Evolutionary conservation across 2,329 filamentous ascomycete species (phyloP), one percentile per base, ranked within the genome.

Genomic region (Chrysoporthe austroafricana): DNA sequence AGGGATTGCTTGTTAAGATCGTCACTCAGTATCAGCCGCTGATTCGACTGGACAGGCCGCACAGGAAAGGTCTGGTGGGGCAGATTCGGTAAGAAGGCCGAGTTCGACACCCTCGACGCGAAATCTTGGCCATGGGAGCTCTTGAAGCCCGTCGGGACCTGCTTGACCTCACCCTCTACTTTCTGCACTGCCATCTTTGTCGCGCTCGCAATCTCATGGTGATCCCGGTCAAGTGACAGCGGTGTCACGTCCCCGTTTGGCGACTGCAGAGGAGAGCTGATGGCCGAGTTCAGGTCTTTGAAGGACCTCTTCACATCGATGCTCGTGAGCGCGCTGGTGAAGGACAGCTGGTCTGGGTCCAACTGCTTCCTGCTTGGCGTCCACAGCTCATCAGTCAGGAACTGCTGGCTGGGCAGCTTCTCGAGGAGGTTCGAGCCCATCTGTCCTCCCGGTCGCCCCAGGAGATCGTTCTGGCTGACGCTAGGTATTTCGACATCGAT

Each of bases 291-390:
- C 9, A 64, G 52, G 21, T 69, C 62, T n/a, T 62, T 66, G 64
- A 65, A 63, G 11, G 54, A 68, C 11, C 57, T 71, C 50, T 64
- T 67, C 34, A 68, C 64, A 9, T 63, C 59, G 14, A 73, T 36
- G 2, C 65, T 73, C n/a, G 71, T 75, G n/a, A 74, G 70, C 65
- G 66, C 63, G 58, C 66, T 69, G 16, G 66, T 70, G 50, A 72
- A 73, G 4, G 73, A 75, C 57, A 67, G 67, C 0, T 71, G 66
- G 43, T 77, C 76, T 16, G 72, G 64, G 56, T 77, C 75, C 8
- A 70, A 69, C 2, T 74, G 70, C 26, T 72, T 62, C 2, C 72
- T 71, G 26, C 71, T 73, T 32, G 73, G 73, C 34, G 58, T n/a
- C 68, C 68, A 69, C 16, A 65, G 39, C 43, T 69, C 68, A 13